These are phyloP conservation scores for Vaccinium corymbosum DNA, from an alignment of 148 eudicot genomes.

Conservation along the genomic window DNA sequence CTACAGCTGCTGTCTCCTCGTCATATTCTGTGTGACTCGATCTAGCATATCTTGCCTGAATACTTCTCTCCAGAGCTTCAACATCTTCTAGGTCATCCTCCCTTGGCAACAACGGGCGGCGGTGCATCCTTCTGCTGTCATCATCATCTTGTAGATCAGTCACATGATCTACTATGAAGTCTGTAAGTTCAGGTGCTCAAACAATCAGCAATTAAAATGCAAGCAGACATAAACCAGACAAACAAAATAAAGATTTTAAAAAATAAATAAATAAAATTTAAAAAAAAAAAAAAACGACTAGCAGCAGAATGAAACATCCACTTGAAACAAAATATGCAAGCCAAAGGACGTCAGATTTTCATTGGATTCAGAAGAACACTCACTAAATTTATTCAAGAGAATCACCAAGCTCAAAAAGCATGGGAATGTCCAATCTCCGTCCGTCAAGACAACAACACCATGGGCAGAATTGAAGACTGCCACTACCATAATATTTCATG, in stretches of 20 bases:
- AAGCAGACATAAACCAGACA: background rate
- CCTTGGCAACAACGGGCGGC: constrained; percentile 52
- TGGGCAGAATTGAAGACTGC: background rate
- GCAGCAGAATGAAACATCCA: background rate
- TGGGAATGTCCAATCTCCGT: background rate
- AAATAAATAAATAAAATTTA: too few relatives aligned
- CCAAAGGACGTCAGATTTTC: background rate
- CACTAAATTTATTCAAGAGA: background rate
- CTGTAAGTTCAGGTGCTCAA: constrained; percentile 37
- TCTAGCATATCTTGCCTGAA: constrained; percentile 66
- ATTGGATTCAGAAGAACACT: background rate
- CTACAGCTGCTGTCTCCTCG: constrained; percentile 89
- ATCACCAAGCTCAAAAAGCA: background rate
- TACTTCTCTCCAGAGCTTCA: constrained; percentile 68
- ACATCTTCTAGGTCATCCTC: constrained; percentile 89
- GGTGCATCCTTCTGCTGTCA: constrained; percentile 52
- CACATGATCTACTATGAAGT: constrained; percentile 57
- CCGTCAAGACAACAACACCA: background rate
- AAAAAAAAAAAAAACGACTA: background rate
- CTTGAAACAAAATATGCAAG: background rate
- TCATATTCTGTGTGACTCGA: constrained; percentile 66
- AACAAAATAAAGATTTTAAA: background rate
- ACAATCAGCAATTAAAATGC: background rate
- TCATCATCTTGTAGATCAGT: constrained; percentile 64
- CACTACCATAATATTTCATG: background rate